phyloP scores from a whole-genome alignment of 75 land plant species.

The Selaginella tamariscina region DNA sequence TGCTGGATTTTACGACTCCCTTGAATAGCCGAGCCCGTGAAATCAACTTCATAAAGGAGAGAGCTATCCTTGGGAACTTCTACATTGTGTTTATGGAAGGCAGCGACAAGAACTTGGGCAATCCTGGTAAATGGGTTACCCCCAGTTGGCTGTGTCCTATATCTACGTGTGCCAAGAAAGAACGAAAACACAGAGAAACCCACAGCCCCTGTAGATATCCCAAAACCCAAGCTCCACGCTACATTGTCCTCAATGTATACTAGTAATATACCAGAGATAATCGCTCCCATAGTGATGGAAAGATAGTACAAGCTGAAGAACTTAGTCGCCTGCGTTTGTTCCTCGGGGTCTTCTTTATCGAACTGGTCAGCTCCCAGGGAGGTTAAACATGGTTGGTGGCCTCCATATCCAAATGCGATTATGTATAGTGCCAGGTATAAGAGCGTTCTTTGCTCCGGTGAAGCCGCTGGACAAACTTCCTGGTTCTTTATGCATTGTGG shows the following conservation, averaged over 20 bases:
- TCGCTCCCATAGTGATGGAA: constrained; percentile 54
- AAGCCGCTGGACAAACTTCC: constrained; percentile 23
- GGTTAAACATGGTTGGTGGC: constrained; percentile 61
- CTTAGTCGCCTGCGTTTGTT: constrained; percentile 21
- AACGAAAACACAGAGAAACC: constrained; percentile 23
- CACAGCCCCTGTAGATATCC: constrained; percentile 41
- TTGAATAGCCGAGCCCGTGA: neutral
- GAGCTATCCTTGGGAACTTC: constrained; percentile 26
- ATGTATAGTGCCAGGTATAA: constrained; percentile 67
- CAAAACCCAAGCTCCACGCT: constrained; percentile 53
- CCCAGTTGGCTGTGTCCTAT: neutral
- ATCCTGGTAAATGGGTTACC: constrained; percentile 70
- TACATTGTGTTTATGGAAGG: constrained; percentile 31
- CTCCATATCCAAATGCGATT: constrained; percentile 69
- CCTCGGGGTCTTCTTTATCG: constrained; percentile 38
- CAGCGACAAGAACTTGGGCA: constrained; percentile 67
- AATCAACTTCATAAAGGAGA: constrained; percentile 41
- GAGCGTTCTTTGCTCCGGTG: constrained; percentile 24
- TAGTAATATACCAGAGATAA: constrained; percentile 61
- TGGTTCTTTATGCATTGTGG: constrained; percentile 26
- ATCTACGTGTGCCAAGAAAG: constrained; percentile 30
- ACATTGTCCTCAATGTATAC: constrained; percentile 65
- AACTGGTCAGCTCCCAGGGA: constrained; percentile 89
- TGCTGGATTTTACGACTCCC: neutral
- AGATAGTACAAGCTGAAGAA: constrained; percentile 81